phyloP scores from a whole-genome alignment of 1,139 yeast species.

The Groenewaldozyma sp. region DNA sequence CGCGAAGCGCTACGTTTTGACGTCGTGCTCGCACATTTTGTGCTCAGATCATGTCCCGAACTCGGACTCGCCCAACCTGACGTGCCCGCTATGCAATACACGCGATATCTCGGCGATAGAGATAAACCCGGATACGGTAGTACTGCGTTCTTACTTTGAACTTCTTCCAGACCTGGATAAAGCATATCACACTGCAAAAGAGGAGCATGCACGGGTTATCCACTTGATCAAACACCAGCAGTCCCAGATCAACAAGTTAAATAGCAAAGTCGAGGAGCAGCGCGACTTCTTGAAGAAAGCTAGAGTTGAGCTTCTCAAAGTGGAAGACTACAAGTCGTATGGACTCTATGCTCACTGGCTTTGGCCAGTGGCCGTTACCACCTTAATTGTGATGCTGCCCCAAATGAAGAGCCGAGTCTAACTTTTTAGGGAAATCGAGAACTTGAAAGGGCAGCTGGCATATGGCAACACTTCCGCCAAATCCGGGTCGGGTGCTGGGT shows the following conservation, averaged over 20 bases:
- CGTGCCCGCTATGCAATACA: conserved; percentile 1
- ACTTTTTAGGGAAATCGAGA: conserved; percentile 1
- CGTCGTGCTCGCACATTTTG: conserved; percentile 2
- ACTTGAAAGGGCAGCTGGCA: neutral
- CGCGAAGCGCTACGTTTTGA: neutral
- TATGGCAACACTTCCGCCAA: too few species aligned
- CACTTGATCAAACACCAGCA: conserved; percentile 9
- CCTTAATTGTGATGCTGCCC: neutral
- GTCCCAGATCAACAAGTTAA: conserved; percentile 7
- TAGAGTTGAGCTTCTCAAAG: conserved; percentile 10
- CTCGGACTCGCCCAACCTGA: neutral
- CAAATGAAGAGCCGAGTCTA: neutral
- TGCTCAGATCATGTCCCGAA: conserved; percentile 1
- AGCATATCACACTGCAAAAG: conserved; percentile 2
- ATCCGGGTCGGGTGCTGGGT: too few species aligned
- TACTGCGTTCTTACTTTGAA: conserved; percentile 1
- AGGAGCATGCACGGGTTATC: conserved; percentile 10
- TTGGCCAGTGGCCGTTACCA: too few species aligned
- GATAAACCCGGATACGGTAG: neutral
- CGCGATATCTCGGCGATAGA: neutral
- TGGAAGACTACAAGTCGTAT: conserved; percentile 11
- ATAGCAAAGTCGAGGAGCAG: conserved; percentile 9
- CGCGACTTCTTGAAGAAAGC: conserved; percentile 10
- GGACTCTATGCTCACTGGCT: too few species aligned
- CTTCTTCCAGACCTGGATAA: conserved; percentile 1